Base-by-base conservation (phyloP, 1,139 yeast species). In the Kodamaea fungicola region DNA sequence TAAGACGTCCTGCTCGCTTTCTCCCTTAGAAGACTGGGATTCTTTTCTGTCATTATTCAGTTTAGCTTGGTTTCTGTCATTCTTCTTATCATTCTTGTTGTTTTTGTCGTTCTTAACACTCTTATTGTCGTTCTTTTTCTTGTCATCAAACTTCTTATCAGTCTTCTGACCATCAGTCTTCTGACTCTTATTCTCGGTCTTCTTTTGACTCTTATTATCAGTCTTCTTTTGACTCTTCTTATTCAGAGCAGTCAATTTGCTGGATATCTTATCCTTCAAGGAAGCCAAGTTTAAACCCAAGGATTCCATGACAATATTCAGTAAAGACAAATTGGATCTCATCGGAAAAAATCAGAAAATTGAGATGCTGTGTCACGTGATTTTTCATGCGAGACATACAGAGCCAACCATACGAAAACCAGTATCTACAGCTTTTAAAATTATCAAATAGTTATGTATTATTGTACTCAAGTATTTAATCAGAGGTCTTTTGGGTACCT, bases 401-500 rank as follows among this genome's bases (percentile, higher is more conserved):
- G 4, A 24, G n/a, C 27, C 27, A 9, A 24, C 3, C 10, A 9
- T 6, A 24, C 3, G 27, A 24, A 24, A 9, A 24, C 27, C 12
- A 9, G n/a, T n/a, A 16, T 5, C 5, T 16, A 16, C 19, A 16
- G 19, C 19, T 16, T 12, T 4, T 12, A 27, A 8, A 27, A 27
- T 27, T 12, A 27, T 27, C 29, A 27, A 27, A 33, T 33, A 33
- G 28, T 33, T 33, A 28, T 33, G 35, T 33, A 33, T 33, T 33
- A 33, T 33, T 37, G 32, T 37, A 36, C 31, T 34, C 32, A 28
- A 22, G 28, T 32, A 28, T 41, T 59, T 70, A 71, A 56, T 72
- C 96, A 78, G 83, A 85, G 74, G 90, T 81, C 82, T 92, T 89
- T 80, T 90, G 97, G 70, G 98, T 88, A 89, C 99, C 99, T 80